These are phyloP conservation scores for Chamaecrista fasciculata DNA, from an alignment of 306 rosid genomes.

Conservation along the genomic window DNA sequence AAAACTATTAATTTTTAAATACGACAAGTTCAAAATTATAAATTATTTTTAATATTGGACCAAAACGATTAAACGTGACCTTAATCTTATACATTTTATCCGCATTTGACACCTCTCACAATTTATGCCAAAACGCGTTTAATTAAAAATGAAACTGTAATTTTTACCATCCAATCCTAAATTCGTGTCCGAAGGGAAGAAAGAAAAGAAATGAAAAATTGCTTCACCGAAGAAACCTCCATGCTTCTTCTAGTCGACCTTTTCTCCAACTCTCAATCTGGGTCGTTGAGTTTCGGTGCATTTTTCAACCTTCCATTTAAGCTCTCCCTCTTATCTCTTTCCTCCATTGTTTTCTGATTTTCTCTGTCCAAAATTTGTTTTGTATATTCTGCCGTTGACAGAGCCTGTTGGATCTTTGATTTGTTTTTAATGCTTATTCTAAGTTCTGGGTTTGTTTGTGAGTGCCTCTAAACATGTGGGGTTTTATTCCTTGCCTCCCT, in stretches of 20 bases:
- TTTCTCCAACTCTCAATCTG: constrained; percentile 34
- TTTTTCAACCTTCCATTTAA: constrained; percentile 31
- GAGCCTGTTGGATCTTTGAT: constrained; percentile 40
- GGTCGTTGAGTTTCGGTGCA: constrained; percentile 33
- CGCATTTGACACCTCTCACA: too few relatives aligned
- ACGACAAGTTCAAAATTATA: too few relatives aligned
- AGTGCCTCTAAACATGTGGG: constrained; percentile 56
- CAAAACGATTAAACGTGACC: too few relatives aligned
- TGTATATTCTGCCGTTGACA: constrained; percentile 43
- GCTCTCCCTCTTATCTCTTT: constrained; percentile 15
- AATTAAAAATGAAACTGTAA: too few relatives aligned
- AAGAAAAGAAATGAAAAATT: too few relatives aligned
- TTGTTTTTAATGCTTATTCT: constrained; percentile 35
- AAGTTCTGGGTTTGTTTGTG: constrained; percentile 44
- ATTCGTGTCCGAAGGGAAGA: too few relatives aligned
- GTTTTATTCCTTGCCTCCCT: constrained; percentile 58
- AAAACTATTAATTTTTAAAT: too few relatives aligned
- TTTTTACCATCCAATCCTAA: too few relatives aligned
- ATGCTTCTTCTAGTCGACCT: too few relatives aligned
- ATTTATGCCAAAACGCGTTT: too few relatives aligned
- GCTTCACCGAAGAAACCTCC: constrained; percentile 9
- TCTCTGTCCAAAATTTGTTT: background rate
- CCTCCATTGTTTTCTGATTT: background rate
- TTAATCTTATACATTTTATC: too few relatives aligned
- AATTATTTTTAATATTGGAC: too few relatives aligned